Base-by-base conservation (phyloP, 371 early-diverging fungal genomes). In the Circinella minor region DNA sequence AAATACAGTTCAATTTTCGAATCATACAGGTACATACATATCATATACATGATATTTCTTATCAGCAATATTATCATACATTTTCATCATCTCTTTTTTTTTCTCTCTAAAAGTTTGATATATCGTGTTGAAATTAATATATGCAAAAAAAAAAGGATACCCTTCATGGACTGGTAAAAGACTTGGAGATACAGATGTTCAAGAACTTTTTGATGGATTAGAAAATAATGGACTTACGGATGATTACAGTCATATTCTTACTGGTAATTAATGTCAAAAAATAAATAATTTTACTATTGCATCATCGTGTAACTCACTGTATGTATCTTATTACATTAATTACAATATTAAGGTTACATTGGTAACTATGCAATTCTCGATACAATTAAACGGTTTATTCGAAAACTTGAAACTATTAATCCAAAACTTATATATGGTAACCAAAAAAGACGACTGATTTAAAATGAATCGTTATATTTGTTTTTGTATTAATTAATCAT, bases 1-100 rank as follows among this genome's bases (percentile, higher is more conserved):
- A 65, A 96, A 97, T 85, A 93, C 96, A 0, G 97, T 98, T 51
- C 95, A 93, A 71, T 93, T 97, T 71, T 93, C 93, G 54, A 98
- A 97, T 78, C 97, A 97, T 80, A 94, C 95, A 55, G 90, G 90
- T 89, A 72, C 57, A 18, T n/a, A 18, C 55, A 27, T 27, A 27
- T 27, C 27, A 27, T 27, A 27, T 27, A 27, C 2, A 27, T 27
- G 27, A 27, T 27, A 27, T 27, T 27, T 27, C 27, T 27, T 27
- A 27, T 27, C 27, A 27, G 27, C 15, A 14, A 55, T 20, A 55
- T n/a, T 55, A 63, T 64, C 36, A 57, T 27, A 15, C 43, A 20
- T 61, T 39, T 9, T 18, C n/a, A 60, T 15, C 13, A 11, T 57
- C 36, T 36, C 11, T 10, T 17, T 51, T 20, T 47, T 15, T 51